phyloP scores from a whole-genome alignment of 129 eudicot species.

The Deinandra increscens region DNA sequence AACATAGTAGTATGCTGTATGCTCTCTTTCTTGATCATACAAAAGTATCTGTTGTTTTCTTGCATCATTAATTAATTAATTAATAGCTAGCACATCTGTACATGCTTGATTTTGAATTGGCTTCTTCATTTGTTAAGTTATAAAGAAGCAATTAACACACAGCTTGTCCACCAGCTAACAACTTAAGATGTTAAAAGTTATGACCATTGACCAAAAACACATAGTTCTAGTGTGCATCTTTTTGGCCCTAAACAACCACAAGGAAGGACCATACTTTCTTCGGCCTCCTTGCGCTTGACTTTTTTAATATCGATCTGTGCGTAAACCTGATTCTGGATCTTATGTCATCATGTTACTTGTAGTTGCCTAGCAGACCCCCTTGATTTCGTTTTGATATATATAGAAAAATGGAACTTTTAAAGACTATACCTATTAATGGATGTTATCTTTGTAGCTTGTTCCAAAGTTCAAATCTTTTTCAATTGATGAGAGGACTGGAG shows the following conservation, averaged over 20 bases:
- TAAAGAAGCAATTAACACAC: too few relatives aligned
- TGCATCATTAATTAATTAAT: background rate
- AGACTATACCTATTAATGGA: slow-evolving; percentile 12
- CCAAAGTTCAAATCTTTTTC: slow-evolving; percentile 50
- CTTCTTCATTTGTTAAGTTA: background rate
- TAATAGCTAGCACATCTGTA: too few relatives aligned
- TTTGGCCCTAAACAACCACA: too few relatives aligned
- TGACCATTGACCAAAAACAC: too few relatives aligned
- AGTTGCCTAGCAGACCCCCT: background rate
- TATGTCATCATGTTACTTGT: background rate
- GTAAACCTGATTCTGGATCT: too few relatives aligned
- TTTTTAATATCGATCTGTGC: too few relatives aligned
- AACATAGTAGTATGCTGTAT: background rate
- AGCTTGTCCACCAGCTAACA: too few relatives aligned
- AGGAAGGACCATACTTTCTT: too few relatives aligned
- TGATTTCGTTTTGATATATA: background rate
- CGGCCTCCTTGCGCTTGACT: too few relatives aligned
- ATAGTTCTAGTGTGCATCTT: too few relatives aligned
- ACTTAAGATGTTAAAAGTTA: too few relatives aligned
- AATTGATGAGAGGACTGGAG: slow-evolving; percentile 77
- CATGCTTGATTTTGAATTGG: background rate
- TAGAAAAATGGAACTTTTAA: background rate
- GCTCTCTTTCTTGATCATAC: background rate
- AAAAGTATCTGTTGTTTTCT: background rate
- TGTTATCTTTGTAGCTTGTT: slow-evolving; percentile 40